Evolutionary conservation across 148 eudicot genomes (phyloP), one percentile per base, ranked within the genome.

Genomic region (Chenopodium quinoa): DNA sequence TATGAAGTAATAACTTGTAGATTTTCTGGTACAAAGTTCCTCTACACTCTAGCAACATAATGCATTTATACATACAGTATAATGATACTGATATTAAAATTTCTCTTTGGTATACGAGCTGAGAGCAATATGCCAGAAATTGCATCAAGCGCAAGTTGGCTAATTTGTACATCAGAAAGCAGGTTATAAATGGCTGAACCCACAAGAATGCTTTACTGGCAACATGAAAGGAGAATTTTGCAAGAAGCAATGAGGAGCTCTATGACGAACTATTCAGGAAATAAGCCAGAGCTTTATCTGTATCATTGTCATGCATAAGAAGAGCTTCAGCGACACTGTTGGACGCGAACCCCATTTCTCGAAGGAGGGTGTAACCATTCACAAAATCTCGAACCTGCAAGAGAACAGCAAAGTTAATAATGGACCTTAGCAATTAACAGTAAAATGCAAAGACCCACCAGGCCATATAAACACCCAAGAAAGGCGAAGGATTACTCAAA

Each of bases 281-380:
- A 86, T 92, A 90, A 37, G 94, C 95, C 54, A 92, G 75, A 46
- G 98, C 99, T 91, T 89, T 95, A 76, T 95, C 97, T 1, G 89
- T 90, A 58, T 93, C 98, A 82, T 93, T 96, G 79, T 96, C 98
- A 63, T 86, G 86, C 95, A 89, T 93, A 67, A 91, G 85, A 60
- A 96, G 88, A 29, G 91, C 99, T 74, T 96, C 98, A 16, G 88
- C 94, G 79, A 96, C 95, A 79, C 80, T 91, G 75, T 86, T 92
- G 2, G 98, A 85, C 62, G 97, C 70, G 86, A 96, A 96, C 7
- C 99, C 99, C 99, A 96, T 96, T 68, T 96, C 99, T 76, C 90
- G 88, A 82, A 96, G 88, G 52, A 87, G 87, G 12, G 86, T 88
- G 84, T 79, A 96, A 37, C 92, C 99, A 75, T 87, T 87, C 66